A percentile compares a stretch with the other conserved stretches of the same genome.
Conservation (phyloP, 1,284 basidiomycete species). For the Ganoderma meredithae region DNA sequence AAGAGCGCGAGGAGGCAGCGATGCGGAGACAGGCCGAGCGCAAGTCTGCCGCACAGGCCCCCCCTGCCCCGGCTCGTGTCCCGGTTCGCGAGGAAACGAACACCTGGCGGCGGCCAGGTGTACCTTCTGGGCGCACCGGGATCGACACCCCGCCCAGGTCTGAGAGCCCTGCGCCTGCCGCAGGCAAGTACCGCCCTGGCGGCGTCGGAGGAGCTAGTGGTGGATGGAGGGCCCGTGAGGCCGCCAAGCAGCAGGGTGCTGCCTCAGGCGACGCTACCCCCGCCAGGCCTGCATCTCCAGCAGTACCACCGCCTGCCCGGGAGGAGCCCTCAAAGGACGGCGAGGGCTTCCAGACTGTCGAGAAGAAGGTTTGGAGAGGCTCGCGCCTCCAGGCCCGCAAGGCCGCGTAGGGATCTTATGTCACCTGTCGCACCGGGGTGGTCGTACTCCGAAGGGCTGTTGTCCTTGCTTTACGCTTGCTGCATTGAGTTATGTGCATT, state of each 20-base stretch:
- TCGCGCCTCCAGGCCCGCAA: slow-evolving; percentile 42
- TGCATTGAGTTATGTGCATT: slow-evolving; percentile 16
- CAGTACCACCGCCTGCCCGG: slow-evolving; percentile 41
- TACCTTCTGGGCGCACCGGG: slow-evolving; percentile 41
- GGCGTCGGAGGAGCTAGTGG: slow-evolving; percentile 48
- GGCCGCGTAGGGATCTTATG: slow-evolving; percentile 17
- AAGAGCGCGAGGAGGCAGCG: slow-evolving; percentile 85
- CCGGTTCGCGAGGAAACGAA: slow-evolving; percentile 43
- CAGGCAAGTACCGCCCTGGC: slow-evolving; percentile 54
- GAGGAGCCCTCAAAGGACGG: slow-evolving; percentile 58
- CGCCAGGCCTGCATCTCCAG: slow-evolving; percentile 49
- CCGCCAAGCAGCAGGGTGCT: slow-evolving; percentile 48
- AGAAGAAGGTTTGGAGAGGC: slow-evolving; percentile 54
- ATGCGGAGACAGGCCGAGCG: slow-evolving; percentile 54
- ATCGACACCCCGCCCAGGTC: slow-evolving; percentile 43
- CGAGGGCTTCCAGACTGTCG: slow-evolving; percentile 77
- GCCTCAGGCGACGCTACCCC: slow-evolving; percentile 39
- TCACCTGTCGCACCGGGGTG: slow-evolving; percentile 27
- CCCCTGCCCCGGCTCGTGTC: slow-evolving; percentile 31
- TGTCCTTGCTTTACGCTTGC: slow-evolving; percentile 29
- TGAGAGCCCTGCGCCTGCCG: slow-evolving; percentile 53
- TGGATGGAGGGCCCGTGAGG: slow-evolving; percentile 63
- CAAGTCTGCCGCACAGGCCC: slow-evolving; percentile 42
- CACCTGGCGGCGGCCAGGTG: slow-evolving; percentile 40
- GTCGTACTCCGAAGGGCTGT: slow-evolving; percentile 16